These are phyloP conservation scores for Lipomyces oligophaga DNA, from an alignment of 805 yeast species.

Conservation along the genomic window DNA sequence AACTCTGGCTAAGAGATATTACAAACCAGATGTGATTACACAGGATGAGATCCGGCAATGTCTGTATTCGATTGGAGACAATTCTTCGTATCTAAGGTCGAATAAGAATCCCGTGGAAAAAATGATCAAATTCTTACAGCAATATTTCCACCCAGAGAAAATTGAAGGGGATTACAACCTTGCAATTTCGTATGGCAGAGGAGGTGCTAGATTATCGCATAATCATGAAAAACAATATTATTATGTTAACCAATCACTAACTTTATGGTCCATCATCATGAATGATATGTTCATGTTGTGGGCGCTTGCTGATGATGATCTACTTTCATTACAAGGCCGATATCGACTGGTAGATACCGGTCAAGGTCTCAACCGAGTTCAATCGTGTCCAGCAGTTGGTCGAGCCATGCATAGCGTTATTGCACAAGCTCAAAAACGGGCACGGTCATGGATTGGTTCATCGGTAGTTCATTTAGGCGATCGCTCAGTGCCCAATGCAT, in stretches of 20 bases:
- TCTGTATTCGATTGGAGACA: slow-evolving; percentile 74
- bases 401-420: slow-evolving; percentile 68
- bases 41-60: slow-evolving; percentile 68
- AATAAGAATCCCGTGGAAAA: slow-evolving; percentile 64
- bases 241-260: slow-evolving; percentile 62
- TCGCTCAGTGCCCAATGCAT: slow-evolving; percentile 77
- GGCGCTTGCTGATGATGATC: slow-evolving; percentile 72
- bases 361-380: slow-evolving; percentile 74
- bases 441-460: slow-evolving; percentile 70
- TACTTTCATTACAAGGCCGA: slow-evolving; percentile 49
- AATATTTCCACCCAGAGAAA: slow-evolving; percentile 46
- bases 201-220: slow-evolving; percentile 71
- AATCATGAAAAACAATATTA: slow-evolving; percentile 68
- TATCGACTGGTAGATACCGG: slow-evolving; percentile 70
- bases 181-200: slow-evolving; percentile 58
- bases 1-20: slow-evolving; percentile 49
- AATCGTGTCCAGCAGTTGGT: slow-evolving; percentile 65
- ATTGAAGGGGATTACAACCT: slow-evolving; percentile 28
- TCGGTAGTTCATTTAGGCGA: slow-evolving; percentile 79
- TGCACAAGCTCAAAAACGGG: slow-evolving; percentile 57
- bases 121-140: slow-evolving; percentile 52
- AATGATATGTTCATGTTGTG: slow-evolving; percentile 73
- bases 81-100: slow-evolving; percentile 64
- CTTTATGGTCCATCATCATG: slow-evolving; percentile 73
- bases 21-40: slow-evolving; percentile 39